These are phyloP conservation scores for Calonectria multiphialidica DNA, from an alignment of 2,329 filamentous ascomycete species.

Conservation along the genomic window DNA sequence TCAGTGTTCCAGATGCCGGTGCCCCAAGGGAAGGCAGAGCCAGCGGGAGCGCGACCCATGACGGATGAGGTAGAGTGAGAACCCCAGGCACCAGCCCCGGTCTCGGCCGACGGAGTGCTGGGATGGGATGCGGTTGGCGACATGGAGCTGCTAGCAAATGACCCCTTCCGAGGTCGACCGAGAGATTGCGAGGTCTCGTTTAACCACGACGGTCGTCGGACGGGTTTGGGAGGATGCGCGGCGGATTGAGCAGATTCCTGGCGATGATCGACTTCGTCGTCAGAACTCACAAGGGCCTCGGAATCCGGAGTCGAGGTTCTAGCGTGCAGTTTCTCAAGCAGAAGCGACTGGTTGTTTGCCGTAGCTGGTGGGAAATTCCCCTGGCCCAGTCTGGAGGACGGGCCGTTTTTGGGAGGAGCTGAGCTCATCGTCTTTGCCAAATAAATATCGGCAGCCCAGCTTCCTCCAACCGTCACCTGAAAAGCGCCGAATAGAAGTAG, in stretches of 20 bases:
- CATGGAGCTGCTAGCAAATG: constrained; percentile 81
- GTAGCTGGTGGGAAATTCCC: constrained; percentile 58
- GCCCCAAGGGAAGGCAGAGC: constrained; percentile 76
- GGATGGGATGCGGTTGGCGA: constrained; percentile 85
- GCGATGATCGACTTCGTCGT: constrained; percentile 85
- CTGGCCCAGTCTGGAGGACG: constrained; percentile 64
- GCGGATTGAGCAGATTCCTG: constrained; percentile 63
- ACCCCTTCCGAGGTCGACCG: constrained; percentile 77
- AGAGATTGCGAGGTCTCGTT: constrained; percentile 80
- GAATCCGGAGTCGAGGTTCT: constrained; percentile 93
- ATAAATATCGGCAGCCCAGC: constrained; percentile 15
- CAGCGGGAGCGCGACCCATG: constrained; percentile 61
- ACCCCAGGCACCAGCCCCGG: constrained; percentile 65
- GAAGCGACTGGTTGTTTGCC: constrained; percentile 71
- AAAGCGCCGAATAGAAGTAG: constrained; percentile 1
- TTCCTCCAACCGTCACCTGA: constrained; percentile 24
- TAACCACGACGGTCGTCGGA: constrained; percentile 84
- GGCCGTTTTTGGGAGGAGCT: constrained; percentile 61
- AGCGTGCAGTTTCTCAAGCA: constrained; percentile 81
- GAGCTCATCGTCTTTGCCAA: constrained; percentile 61
- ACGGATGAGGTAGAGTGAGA: constrained; percentile 62
- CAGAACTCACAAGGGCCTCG: constrained; percentile 92
- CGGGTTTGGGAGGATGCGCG: constrained; percentile 69
- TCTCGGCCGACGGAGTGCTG: constrained; percentile 80
- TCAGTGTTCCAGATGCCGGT: constrained; percentile 87